Percentiles rank a stretch among this genome's conserved stretches.
These are phyloP conservation scores for Microglena sp. DNA, from an alignment of 139 green algal genomes.

Conservation along the genomic window DNA sequence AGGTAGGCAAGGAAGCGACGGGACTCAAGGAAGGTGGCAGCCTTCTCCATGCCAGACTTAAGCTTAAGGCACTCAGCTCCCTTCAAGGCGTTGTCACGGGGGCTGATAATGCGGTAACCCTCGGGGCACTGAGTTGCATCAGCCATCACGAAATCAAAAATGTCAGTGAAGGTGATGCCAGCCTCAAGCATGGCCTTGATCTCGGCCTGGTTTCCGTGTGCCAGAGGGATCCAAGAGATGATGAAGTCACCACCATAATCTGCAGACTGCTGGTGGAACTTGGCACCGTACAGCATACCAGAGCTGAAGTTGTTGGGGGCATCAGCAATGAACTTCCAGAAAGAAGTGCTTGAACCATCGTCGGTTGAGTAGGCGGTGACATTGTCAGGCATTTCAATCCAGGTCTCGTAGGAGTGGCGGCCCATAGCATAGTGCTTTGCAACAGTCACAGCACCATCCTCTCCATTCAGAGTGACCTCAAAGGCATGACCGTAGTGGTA, in stretches of 20 bases:
- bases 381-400: constrained; percentile 13
- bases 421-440: constrained; percentile 23
- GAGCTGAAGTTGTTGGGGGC: constrained; percentile 14
- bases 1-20: constrained; percentile 26
- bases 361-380: constrained; percentile 25
- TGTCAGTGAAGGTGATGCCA: constrained; percentile 31
- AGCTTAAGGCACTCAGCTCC: constrained; percentile 46
- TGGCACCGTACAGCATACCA: constrained; percentile 33
- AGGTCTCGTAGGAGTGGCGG: constrained; percentile 17
- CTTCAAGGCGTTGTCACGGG: not conserved
- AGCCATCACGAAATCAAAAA: constrained; percentile 28
- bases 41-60: constrained; percentile 26
- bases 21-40: constrained; percentile 44
- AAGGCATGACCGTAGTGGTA: constrained; percentile 30
- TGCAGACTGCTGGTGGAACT: constrained; percentile 6
- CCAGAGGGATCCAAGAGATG: too few species aligned
- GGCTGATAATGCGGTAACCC: constrained; percentile 28
- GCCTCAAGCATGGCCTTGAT: too few species aligned
- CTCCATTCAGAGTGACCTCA: constrained; percentile 15
- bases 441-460: not conserved
- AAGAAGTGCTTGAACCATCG: constrained; percentile 13
- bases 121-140: constrained; percentile 17
- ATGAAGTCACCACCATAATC: constrained; percentile 3
- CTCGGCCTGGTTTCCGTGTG: too few species aligned
- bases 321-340: constrained; percentile 29